Evolutionary conservation across 2,329 filamentous ascomycete genomes (phyloP), one percentile per base, ranked within the genome.

Genomic region (Aspergillus niger): DNA sequence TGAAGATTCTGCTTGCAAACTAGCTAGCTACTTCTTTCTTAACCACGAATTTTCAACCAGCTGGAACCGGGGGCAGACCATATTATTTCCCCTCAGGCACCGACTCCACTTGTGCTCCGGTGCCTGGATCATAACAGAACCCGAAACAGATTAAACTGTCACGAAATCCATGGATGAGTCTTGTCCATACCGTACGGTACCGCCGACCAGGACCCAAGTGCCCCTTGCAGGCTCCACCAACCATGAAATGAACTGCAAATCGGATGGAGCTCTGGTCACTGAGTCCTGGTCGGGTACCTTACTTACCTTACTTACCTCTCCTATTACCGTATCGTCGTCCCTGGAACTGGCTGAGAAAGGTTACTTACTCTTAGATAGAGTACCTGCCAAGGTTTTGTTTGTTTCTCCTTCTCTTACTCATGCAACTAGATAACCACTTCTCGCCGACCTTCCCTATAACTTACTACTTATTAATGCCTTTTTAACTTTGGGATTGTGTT

Each of bases 161-260:
- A 59, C 57, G 17, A 52, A 63, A 61, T 58, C 65, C 63, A 62
- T 65, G 63, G 65, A 47, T 32, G 24, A 36, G 50, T 26, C 43
- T 26, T 44, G 39, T 28, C 22, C 28, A 58, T 67, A 65, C 65
- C 51, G 59, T 65, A 65, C 59, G 24, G 59, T 65, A 67, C 63
- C 54, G 55, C 30, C 41, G 61, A 59, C 57, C 55, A 60, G 61
- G 57, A 48, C 44, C 36, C 58, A 60, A 55, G 58, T 36, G 63
- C 62, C 62, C 62, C 61, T 68, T 67, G 62, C 65, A 65, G 59
- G 30, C 53, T 59, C 65, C 62, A 60, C 58, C 32, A 20, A 7
- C 30, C 17, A 44, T 44, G 26, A 43, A 43, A 51, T 38, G 32
- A 58, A 63, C 63, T 51, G 60, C 64, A 51, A 65, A 63, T 60